A percentile compares a stretch with the other conserved stretches of the same genome.
phyloP scores from a whole-genome alignment of 148 eudicot species.

The Talinum fruticosum region DNA sequence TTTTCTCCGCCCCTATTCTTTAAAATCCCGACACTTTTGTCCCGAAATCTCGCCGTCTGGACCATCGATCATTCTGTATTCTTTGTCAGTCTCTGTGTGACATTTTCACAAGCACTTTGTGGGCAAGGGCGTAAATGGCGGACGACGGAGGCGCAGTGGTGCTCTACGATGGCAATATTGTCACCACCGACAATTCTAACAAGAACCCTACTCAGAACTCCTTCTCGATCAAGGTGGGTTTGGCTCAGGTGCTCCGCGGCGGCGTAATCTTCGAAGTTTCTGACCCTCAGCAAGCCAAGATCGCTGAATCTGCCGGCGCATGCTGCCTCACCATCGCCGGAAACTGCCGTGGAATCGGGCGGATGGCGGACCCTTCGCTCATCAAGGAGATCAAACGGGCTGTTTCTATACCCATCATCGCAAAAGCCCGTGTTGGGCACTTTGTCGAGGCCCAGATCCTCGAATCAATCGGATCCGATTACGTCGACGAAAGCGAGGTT shows the following conservation, averaged over 20 bases:
- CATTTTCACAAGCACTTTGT: conserved; percentile 38
- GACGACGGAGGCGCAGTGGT: conserved; percentile 57
- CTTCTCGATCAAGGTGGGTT: conserved; percentile 49
- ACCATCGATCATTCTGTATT: neutral
- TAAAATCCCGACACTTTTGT: neutral
- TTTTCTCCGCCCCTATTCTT: conserved; percentile 5
- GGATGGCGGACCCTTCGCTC: conserved; percentile 54
- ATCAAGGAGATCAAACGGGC: conserved; percentile 45
- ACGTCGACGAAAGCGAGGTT: conserved; percentile 57
- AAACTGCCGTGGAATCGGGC: conserved; percentile 22
- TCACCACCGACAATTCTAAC: conserved; percentile 38
- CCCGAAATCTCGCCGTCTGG: neutral
- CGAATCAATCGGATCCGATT: conserved; percentile 54
- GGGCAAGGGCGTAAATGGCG: conserved; percentile 36
- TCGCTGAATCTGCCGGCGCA: conserved; percentile 64
- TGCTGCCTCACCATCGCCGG: conserved; percentile 42
- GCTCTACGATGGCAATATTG: conserved; percentile 40
- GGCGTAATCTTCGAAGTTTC: conserved; percentile 57
- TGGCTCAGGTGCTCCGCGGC: conserved; percentile 53
- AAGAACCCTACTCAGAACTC: conserved; percentile 31
- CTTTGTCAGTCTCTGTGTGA: neutral
- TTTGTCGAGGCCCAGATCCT: conserved; percentile 70
- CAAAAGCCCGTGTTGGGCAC: conserved; percentile 54
- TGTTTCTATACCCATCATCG: conserved; percentile 51
- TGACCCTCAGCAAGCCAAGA: conserved; percentile 45